These are phyloP conservation scores for Dichotomopilus funicola DNA, from an alignment of 2,329 filamentous ascomycete species.

Conservation along the genomic window DNA sequence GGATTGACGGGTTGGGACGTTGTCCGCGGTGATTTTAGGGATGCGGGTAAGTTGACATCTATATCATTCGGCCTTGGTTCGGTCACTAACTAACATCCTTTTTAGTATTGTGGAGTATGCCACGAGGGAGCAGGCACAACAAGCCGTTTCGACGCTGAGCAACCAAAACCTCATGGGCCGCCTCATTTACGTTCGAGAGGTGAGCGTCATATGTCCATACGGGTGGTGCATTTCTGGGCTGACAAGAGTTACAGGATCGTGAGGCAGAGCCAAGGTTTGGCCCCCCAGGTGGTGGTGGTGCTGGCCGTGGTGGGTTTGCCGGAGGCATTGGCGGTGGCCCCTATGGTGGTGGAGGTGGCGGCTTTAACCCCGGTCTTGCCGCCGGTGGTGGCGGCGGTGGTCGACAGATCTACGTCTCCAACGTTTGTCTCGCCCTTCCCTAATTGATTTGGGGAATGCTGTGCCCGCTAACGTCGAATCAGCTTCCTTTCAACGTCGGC, in stretches of 20 bases:
- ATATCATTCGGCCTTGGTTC: neutral
- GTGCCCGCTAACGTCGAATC: slow-evolving; percentile 26
- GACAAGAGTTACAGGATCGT: slow-evolving; percentile 61
- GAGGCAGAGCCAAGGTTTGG: slow-evolving; percentile 97
- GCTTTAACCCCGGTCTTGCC: slow-evolving; percentile 49
- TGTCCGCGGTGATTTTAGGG: slow-evolving; percentile 92
- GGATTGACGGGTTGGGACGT: slow-evolving; percentile 98
- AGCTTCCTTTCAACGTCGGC: slow-evolving; percentile 96
- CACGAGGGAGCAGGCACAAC: slow-evolving; percentile 97
- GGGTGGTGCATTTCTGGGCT: neutral
- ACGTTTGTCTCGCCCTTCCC: slow-evolving; percentile 63
- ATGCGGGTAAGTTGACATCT: slow-evolving; percentile 77
- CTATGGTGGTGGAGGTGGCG: slow-evolving; percentile 47
- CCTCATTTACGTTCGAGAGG: slow-evolving; percentile 97
- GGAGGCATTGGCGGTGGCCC: slow-evolving; percentile 45
- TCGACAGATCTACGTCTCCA: slow-evolving; percentile 94
- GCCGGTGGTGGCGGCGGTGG: slow-evolving; percentile 51
- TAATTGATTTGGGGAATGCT: neutral
- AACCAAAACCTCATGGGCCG: slow-evolving; percentile 99
- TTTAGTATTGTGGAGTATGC: slow-evolving; percentile 99
- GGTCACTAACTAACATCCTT: slow-evolving; percentile 27
- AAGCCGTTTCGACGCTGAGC: slow-evolving; percentile 93
- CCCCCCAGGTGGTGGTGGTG: slow-evolving; percentile 57
- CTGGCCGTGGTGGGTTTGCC: slow-evolving; percentile 55
- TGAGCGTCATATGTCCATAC: slow-evolving; percentile 36